Evolutionary conservation across 257 asterid species (phyloP).

Genomic region (Solanum acaule): DNA sequence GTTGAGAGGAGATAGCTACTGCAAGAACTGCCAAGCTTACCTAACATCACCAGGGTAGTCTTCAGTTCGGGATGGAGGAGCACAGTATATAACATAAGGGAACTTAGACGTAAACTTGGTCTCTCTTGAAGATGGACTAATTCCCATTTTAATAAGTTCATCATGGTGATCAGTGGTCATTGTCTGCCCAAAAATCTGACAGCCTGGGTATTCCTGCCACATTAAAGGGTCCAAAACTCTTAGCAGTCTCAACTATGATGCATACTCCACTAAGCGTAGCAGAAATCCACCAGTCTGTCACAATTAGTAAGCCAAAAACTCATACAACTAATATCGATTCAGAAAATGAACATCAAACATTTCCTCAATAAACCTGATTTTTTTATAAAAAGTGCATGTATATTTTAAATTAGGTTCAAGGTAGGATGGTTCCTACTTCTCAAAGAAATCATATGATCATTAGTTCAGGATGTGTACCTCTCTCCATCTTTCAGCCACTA

Average conservation of each 20-base stretch:
- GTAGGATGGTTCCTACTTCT: not conserved
- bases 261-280: not conserved
- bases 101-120: constrained; percentile 34
- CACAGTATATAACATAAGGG: constrained; percentile 87
- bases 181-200: constrained; percentile 78
- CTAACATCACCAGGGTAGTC: constrained; percentile 89
- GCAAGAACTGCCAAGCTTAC: constrained; percentile 21
- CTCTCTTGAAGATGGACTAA: constrained; percentile 62
- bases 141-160: constrained; percentile 66
- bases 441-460: not conserved
- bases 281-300: not conserved
- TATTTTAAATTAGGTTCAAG: not conserved
- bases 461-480: constrained; percentile 40
- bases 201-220: constrained; percentile 65
- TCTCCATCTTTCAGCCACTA: constrained; percentile 88
- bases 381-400: not conserved
- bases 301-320: not conserved
- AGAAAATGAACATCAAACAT: not conserved
- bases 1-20: not conserved
- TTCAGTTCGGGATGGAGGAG: constrained; percentile 62
- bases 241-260: not conserved
- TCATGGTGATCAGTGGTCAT: constrained; percentile 73
- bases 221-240: not conserved
- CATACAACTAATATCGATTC: not conserved
- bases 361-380: not conserved